Evolutionary conservation across 1,284 basidiomycete genomes (phyloP).

Genomic region (Tilletia setariae): DNA sequence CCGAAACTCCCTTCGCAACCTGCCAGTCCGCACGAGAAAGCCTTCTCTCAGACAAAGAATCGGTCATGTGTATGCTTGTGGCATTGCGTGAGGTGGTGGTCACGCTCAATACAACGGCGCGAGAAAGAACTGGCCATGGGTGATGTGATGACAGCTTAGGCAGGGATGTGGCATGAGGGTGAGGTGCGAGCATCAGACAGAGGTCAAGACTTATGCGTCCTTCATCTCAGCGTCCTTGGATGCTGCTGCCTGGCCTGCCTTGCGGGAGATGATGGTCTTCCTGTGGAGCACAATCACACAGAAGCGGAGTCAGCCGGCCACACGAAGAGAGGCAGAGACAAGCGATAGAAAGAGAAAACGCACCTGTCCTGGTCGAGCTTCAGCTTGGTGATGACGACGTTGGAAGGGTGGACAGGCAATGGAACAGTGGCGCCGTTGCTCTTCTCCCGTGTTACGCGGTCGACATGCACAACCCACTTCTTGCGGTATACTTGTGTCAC

Average conservation of each 20-base stretch:
- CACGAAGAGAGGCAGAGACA: background rate
- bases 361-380: conserved; percentile 54
- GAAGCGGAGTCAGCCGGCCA: background rate
- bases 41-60: too few species aligned
- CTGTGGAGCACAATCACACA: conserved; percentile 1
- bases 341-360: background rate
- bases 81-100: too few species aligned
- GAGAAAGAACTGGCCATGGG: too few species aligned
- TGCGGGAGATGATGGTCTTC: conserved; percentile 47
- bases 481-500: conserved; percentile 80
- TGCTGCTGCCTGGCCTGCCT: conserved; percentile 29
- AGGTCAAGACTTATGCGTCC: background rate
- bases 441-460: conserved; percentile 97
- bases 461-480: conserved; percentile 99
- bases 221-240: conserved; percentile 22
- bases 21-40: too few species aligned
- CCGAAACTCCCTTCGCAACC: too few species aligned
- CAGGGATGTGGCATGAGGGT: too few species aligned
- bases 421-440: conserved; percentile 90
- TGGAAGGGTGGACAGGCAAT: conserved; percentile 94
- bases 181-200: too few species aligned
- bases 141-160: too few species aligned
- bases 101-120: too few species aligned
- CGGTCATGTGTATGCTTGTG: too few species aligned
- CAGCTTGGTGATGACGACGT: conserved; percentile 74